These are phyloP conservation scores for Sclerotiophoma versabilis DNA, from an alignment of 2,329 filamentous ascomycete genomes.

Conservation along the genomic window DNA sequence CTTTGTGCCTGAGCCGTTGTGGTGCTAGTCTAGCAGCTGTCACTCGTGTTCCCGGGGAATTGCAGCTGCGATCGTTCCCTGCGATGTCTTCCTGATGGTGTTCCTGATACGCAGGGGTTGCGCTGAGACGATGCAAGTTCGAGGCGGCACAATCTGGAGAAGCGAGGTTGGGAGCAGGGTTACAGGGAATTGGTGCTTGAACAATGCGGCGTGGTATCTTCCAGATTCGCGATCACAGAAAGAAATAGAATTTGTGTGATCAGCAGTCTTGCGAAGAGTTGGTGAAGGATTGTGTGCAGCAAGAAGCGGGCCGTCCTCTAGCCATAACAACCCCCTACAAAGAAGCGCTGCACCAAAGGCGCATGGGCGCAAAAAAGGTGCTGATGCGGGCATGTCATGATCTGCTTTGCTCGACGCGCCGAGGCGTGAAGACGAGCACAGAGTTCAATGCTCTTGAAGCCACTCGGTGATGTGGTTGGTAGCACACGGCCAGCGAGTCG, in stretches of 20 bases:
- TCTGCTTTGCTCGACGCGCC: conserved; percentile 37
- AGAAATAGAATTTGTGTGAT: conserved; percentile 17
- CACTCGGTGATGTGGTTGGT: conserved; percentile 44
- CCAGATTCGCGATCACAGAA: conserved; percentile 20
- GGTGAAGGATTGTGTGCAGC: conserved; percentile 29
- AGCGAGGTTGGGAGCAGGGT: conserved; percentile 4
- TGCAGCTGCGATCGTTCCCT: conserved; percentile 11
- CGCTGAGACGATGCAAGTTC: conserved; percentile 46
- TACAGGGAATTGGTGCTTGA: conserved; percentile 10
- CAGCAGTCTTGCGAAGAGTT: conserved; percentile 25
- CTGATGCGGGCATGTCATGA: conserved; percentile 31
- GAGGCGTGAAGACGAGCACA: conserved; percentile 35
- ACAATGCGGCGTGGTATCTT: conserved; percentile 11
- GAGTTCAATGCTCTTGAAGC: conserved; percentile 29
- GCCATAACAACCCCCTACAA: conserved; percentile 29
- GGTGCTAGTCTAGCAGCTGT: conserved; percentile 16
- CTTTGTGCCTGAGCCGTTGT: conserved; percentile 22
- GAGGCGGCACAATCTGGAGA: conserved; percentile 25
- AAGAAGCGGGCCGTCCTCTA: conserved; percentile 27
- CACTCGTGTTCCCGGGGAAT: conserved; percentile 15
- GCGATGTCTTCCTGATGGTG: conserved; percentile 19
- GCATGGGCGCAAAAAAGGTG: conserved; percentile 24
- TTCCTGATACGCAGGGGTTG: conserved; percentile 39
- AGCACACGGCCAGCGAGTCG: conserved; percentile 30
- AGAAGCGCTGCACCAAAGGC: conserved; percentile 29